Evolutionary conservation across 2,329 filamentous ascomycete genomes (phyloP), one percentile per base, ranked within the genome.

Genomic region (Alternaria longipes): DNA sequence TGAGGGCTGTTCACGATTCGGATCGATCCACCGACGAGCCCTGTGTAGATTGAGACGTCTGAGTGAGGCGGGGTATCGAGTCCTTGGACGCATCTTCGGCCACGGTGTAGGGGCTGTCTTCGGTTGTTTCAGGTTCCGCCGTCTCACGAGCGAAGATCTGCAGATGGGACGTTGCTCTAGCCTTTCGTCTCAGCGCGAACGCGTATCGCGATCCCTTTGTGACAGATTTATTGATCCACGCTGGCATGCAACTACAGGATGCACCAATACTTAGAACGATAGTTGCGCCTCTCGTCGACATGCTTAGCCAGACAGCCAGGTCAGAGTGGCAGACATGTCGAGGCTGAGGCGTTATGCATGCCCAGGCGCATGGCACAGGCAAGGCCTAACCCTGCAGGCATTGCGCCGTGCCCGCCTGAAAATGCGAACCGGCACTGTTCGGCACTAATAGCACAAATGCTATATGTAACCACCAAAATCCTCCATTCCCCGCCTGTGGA

Each of bases 81-180:
- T 51, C 41, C 44, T 28, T 59, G 60, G 41, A 58, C 63, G 56
- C 56, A 55, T 67, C 53, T 58, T 61, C 59, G 67, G 59, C 59
- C 57, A 59, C 34, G 38, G 53, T 42, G 40, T 55, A 60, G 45
- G 67, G 62, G 54, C 65, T 64, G 52, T 64, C 54, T 63, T 67
- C 67, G 72, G 68, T 62, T 72, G 72, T 74, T 73, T 74, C 72
- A 74, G 54, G 47, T 26, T 56, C 55, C 53, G 56, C 54, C 54
- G 60, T 60, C 62, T 61, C 61, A 63, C 47, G 56, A 59, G 61
- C 57, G 63, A 67, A 63, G 71, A 73, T 72, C 64, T 61, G 63
- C 62, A 65, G 64, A 65, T 64, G 62, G 58, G 64, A 64, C 67
- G 65, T 63, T 63, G 60, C 54, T 54, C 66, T 68, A 63, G 45